These are phyloP conservation scores for Ochetophila trinervis DNA, from an alignment of 306 rosid species.

Conservation along the genomic window DNA sequence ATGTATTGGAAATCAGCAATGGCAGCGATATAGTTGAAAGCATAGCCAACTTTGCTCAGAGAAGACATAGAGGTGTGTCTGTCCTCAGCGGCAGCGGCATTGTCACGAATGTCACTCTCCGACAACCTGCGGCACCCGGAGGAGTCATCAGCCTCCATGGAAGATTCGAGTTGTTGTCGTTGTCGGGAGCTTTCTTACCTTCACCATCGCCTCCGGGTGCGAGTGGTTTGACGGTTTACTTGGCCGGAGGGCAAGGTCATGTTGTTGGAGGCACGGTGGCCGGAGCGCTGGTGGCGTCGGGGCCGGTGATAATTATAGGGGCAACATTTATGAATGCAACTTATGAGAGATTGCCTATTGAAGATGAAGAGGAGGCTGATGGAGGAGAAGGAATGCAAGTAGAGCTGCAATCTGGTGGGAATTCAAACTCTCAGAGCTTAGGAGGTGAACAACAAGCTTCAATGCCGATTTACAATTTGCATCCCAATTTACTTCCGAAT, in stretches of 20 bases:
- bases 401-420: conserved; percentile 33
- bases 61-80: conserved; percentile 80
- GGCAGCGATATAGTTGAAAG: conserved; percentile 64
- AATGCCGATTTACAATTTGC: conserved; percentile 51
- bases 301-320: conserved; percentile 69
- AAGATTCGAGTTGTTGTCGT: conserved; percentile 67
- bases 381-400: conserved; percentile 42
- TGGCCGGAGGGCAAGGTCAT: conserved; percentile 74
- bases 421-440: conserved; percentile 39
- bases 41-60: conserved; percentile 57
- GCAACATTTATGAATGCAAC: conserved; percentile 80
- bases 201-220: conserved; percentile 76
- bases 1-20: conserved; percentile 60
- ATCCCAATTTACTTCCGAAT: conserved; percentile 62
- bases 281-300: conserved; percentile 65
- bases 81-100: conserved; percentile 71
- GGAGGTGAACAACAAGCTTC: conserved; percentile 34
- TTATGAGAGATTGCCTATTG: conserved; percentile 66
- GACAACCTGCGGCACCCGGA: conserved; percentile 57
- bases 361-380: conserved; percentile 36
- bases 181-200: conserved; percentile 76
- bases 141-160: conserved; percentile 59
- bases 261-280: conserved; percentile 70
- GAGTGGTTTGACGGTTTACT: conserved; percentile 53
- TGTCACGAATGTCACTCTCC: conserved; percentile 62